Conservation (phyloP, 1,284 basidiomycete species). For the Anthracocystis panici-leucophaei region DNA sequence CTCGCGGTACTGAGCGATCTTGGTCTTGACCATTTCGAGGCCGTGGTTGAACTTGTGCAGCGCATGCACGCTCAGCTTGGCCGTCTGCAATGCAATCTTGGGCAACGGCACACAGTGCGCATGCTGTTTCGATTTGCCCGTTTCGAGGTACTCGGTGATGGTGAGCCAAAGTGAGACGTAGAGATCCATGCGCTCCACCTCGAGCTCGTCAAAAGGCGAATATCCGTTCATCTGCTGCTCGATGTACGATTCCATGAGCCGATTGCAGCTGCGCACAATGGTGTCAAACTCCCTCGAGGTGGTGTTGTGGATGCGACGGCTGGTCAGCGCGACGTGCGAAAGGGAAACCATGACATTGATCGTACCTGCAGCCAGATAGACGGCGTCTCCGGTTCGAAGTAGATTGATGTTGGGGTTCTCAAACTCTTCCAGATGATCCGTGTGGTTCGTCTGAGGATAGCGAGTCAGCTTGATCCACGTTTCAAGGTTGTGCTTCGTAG, state of each 20-base stretch:
- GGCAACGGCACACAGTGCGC: not conserved
- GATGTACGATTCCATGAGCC: constrained; percentile 26
- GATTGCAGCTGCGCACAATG: constrained; percentile 15
- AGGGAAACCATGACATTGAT: constrained; percentile 27
- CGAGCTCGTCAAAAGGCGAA: constrained; percentile 30
- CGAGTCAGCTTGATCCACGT: constrained; percentile 17
- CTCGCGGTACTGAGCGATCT: constrained; percentile 17
- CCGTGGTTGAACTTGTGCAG: not conserved
- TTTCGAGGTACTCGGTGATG: constrained; percentile 1
- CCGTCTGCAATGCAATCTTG: too few species aligned
- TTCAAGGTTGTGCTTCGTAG: constrained; percentile 23
- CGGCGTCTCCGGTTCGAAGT: constrained; percentile 29
- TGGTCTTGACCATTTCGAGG: not conserved
- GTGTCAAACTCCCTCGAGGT: constrained; percentile 10
- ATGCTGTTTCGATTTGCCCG: too few species aligned
- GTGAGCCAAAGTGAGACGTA: constrained; percentile 11
- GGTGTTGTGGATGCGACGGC: constrained; percentile 29
- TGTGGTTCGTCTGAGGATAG: not conserved
- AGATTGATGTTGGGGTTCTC: constrained; percentile 24
- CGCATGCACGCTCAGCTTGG: not conserved
- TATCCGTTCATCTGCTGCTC: constrained; percentile 16
- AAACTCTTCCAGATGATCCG: constrained; percentile 19
- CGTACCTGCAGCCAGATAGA: constrained; percentile 29
- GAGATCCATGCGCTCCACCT: constrained; percentile 19
- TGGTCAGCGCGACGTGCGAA: constrained; percentile 29